Evolutionary conservation across 2,329 filamentous ascomycete genomes (phyloP).

Genomic region (Davidsoniella neocaledoniae): DNA sequence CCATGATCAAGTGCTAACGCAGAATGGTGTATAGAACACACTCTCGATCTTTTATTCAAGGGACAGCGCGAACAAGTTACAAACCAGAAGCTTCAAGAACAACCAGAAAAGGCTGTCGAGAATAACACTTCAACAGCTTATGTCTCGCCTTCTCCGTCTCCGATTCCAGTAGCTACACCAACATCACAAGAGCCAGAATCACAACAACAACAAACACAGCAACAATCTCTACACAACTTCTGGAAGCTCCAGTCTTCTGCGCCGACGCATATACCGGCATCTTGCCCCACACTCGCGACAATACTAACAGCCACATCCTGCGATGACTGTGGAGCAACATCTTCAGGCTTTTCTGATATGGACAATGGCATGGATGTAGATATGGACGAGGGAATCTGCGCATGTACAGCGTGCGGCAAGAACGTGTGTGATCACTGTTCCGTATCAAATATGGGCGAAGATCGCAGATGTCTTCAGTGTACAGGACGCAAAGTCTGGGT

Average conservation of each 20-base stretch:
- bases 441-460: slow-evolving; percentile 38
- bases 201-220: slow-evolving; percentile 15
- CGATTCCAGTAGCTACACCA: slow-evolving; percentile 4
- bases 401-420: slow-evolving; percentile 35
- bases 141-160: slow-evolving; percentile 9
- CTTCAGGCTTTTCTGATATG: neutral
- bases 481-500: slow-evolving; percentile 23
- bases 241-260: slow-evolving; percentile 35
- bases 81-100: slow-evolving; percentile 4
- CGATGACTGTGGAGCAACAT: slow-evolving; percentile 33
- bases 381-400: slow-evolving; percentile 17
- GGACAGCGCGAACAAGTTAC: slow-evolving; percentile 26
- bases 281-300: neutral
- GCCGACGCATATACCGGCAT: slow-evolving; percentile 13
- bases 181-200: neutral
- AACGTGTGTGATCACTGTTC: slow-evolving; percentile 43
- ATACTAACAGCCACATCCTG: slow-evolving; percentile 24
- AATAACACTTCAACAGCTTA: neutral
- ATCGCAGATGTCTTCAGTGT: slow-evolving; percentile 36
- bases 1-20: slow-evolving; percentile 13
- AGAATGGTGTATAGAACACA: slow-evolving; percentile 28
- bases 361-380: slow-evolving; percentile 26
- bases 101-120: neutral
- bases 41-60: slow-evolving; percentile 39
- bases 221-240: slow-evolving; percentile 42